Base-by-base conservation (phyloP, 768 basidiomycete genomes). In the Mycena maculata region DNA sequence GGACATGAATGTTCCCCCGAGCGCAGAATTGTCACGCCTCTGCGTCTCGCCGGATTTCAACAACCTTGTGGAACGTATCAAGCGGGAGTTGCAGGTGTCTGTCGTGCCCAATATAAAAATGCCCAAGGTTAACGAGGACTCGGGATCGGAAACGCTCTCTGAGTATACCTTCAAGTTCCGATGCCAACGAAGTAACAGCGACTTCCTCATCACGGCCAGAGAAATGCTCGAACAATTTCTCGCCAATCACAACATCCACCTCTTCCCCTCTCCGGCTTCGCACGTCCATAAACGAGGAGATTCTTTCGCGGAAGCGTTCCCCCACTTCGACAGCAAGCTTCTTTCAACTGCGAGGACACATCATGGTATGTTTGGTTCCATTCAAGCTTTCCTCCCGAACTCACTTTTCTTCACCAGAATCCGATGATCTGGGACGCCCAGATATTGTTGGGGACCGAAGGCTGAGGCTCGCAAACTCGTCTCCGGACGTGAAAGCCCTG, bases 111-210 rank as follows among this genome's bases (percentile, higher is more conserved):
- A 91, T 76, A 85, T 95, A 71, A 93, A 92, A 77, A 77, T 83
- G 25, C 74, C 83, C 38, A 64, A 83, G 20, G 74, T 80, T 49
- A 87, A 87, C 67, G 86, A 88, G 30, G 80, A 75, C 56, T 77
- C 80, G 25, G 82, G 83, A 36, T 77, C 85, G 4, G 82, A 91
- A 56, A 86, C 88, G 6, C 85, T 87, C 20, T 84, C 87, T 16
- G 95, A 96, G 73, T 91, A 91, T 64, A 92, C 95, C 56, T 97
- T 98, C 88, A 96, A 95, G 77, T 98, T 98, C 84, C 88, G 92
- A 36, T 96, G 97, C 79, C 96, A 98, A 76, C 87, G 96, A 60
- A 95, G 93, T 77, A 97, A 98, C 75, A 94, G 92, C 73, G 97
- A 98, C 77, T 95, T 95, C 80, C 83, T 98, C 60, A 88, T 91